Conservation (phyloP, 768 basidiomycete species). For the Suillus americanus region DNA sequence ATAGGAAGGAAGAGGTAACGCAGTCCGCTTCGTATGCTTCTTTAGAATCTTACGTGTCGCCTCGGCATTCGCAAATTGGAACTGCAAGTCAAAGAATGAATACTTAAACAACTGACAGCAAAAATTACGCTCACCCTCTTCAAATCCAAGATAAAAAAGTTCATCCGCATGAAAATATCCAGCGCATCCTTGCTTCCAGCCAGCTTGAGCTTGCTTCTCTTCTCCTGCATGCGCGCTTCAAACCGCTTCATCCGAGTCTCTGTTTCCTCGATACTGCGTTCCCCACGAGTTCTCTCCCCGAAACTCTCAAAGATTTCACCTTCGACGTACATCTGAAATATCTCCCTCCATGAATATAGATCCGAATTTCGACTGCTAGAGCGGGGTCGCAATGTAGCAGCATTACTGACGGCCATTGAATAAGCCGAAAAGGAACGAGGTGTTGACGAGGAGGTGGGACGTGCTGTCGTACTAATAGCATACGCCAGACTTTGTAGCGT, state of each 20-base stretch:
- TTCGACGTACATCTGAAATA: constrained; percentile 87
- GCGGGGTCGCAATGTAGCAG: constrained; percentile 39
- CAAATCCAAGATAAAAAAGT: constrained; percentile 74
- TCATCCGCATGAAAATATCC: constrained; percentile 72
- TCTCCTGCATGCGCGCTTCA: constrained; percentile 52
- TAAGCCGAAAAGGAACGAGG: constrained; percentile 33
- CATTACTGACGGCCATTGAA: constrained; percentile 23
- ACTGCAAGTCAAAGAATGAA: constrained; percentile 38
- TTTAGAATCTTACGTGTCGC: constrained; percentile 92
- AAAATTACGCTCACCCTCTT: constrained; percentile 57
- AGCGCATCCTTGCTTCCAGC: constrained; percentile 59
- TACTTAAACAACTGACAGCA: neutral
- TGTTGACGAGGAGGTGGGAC: constrained; percentile 31
- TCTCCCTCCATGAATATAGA: constrained; percentile 85
- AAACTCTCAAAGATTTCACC: constrained; percentile 81
- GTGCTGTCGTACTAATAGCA: constrained; percentile 32
- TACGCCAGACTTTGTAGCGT: constrained; percentile 49
- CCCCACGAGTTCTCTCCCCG: constrained; percentile 63
- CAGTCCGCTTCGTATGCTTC: constrained; percentile 90
- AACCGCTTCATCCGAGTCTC: constrained; percentile 67
- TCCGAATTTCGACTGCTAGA: constrained; percentile 44
- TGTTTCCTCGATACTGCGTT: constrained; percentile 66
- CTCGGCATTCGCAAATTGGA: constrained; percentile 82
- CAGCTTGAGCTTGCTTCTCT: constrained; percentile 52
- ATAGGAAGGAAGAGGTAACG: constrained; percentile 59